A percentile compares a stretch with the other conserved stretches of the same genome.
These are phyloP conservation scores for Xylogone sp. DNA, from an alignment of 2,329 filamentous ascomycete genomes.

Conservation along the genomic window DNA sequence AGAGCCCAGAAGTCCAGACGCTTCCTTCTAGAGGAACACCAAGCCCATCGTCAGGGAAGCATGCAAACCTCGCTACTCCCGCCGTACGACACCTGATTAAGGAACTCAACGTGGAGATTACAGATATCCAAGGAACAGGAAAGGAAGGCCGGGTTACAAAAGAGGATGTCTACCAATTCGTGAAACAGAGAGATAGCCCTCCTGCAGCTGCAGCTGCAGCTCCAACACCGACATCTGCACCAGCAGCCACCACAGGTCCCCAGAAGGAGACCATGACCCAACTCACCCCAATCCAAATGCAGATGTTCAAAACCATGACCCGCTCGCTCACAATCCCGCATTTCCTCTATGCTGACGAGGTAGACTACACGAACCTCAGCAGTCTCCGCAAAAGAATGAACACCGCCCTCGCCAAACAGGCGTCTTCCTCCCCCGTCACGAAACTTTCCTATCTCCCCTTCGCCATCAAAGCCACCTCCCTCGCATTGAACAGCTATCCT, in stretches of 20 bases:
- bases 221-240: slow-evolving; percentile 9
- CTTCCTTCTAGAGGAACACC: slow-evolving; percentile 84
- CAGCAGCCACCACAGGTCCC: slow-evolving; percentile 18
- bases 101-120: slow-evolving; percentile 73
- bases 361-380: slow-evolving; percentile 75
- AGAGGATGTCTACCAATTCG: slow-evolving; percentile 79
- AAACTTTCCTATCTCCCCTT: slow-evolving; percentile 91
- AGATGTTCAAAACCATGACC: slow-evolving; percentile 99
- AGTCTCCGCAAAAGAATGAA: slow-evolving; percentile 74
- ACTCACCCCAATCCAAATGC: slow-evolving; percentile 75
- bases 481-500: slow-evolving; percentile 77
- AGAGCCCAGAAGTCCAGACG: slow-evolving; percentile 75
- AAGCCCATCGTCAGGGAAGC: slow-evolving; percentile 48
- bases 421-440: slow-evolving; percentile 35
- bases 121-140: slow-evolving; percentile 77
- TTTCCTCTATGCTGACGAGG: slow-evolving; percentile 89
- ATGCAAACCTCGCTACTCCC: slow-evolving; percentile 78
- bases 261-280: slow-evolving; percentile 66
- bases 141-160: slow-evolving; percentile 89
- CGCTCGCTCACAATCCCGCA: slow-evolving; percentile 87
- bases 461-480: slow-evolving; percentile 90
- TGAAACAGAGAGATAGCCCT: slow-evolving; percentile 47
- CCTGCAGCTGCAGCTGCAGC: slow-evolving; percentile 11
- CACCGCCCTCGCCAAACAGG: slow-evolving; percentile 41
- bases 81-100: slow-evolving; percentile 87